Percentiles rank a stretch among this genome's conserved stretches.
These are phyloP conservation scores for Hemisphaericaspora nanyangensis DNA, from an alignment of 805 yeast genomes.

Conservation along the genomic window DNA sequence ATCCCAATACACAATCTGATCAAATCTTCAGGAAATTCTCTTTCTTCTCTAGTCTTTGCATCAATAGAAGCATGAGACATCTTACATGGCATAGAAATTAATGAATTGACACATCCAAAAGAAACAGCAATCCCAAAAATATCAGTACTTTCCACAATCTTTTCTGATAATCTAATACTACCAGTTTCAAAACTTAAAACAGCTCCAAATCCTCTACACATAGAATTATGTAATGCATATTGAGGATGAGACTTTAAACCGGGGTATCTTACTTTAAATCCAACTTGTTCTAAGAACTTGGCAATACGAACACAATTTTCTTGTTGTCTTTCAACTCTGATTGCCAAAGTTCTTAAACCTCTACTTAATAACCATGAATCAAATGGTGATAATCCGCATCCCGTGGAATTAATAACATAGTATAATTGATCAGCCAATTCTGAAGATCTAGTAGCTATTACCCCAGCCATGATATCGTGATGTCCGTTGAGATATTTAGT, in stretches of 20 bases:
- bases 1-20: constrained; percentile 90
- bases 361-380: constrained; percentile 87
- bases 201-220: constrained; percentile 84
- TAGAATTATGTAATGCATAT: constrained; percentile 70
- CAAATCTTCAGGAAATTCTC: constrained; percentile 90
- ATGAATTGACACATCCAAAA: constrained; percentile 90
- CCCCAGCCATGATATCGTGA: constrained; percentile 96
- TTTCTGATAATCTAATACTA: constrained; percentile 56
- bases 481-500: constrained; percentile 92
- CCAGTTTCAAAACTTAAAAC: constrained; percentile 90
- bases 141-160: constrained; percentile 69
- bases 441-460: constrained; percentile 64
- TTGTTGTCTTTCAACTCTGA: constrained; percentile 86
- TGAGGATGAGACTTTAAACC: constrained; percentile 82
- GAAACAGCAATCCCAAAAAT: constrained; percentile 88
- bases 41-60: constrained; percentile 76
- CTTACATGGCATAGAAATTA: constrained; percentile 89
- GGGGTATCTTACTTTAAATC: constrained; percentile 80
- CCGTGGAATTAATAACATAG: constrained; percentile 82
- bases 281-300: constrained; percentile 60
- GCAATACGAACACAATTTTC: constrained; percentile 74
- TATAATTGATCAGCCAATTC: constrained; percentile 66
- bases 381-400: constrained; percentile 88
- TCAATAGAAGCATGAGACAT: constrained; percentile 98
- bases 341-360: constrained; percentile 84